A percentile compares a stretch with the other conserved stretches of the same genome.
Conservation (phyloP, 495 filamentous ascomycete species). For the Tricharina praecox region DNA sequence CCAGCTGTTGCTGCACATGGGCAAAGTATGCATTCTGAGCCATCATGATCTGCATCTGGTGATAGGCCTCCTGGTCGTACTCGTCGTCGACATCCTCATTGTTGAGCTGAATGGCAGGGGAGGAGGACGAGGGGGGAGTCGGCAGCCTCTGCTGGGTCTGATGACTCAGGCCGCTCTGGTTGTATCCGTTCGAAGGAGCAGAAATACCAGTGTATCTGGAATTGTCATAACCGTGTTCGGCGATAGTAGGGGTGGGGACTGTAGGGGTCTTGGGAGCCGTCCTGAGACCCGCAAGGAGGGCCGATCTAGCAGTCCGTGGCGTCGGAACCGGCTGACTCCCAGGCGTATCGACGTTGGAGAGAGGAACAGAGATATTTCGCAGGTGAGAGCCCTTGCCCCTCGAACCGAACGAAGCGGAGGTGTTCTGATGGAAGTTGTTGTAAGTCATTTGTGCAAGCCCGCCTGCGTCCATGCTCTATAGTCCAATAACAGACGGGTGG, state of each 20-base stretch:
- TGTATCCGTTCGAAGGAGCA: neutral
- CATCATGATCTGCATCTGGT: conserved; percentile 3
- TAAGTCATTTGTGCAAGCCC: conserved; percentile 99
- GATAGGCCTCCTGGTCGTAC: neutral
- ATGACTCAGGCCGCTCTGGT: conserved; percentile 16
- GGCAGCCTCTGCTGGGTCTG: conserved; percentile 27
- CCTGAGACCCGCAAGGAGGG: conserved; percentile 80
- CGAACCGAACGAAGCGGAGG: conserved; percentile 39
- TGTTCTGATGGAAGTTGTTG: conserved; percentile 41
- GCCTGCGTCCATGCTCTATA: conserved; percentile 87
- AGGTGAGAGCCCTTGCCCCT: conserved; percentile 53
- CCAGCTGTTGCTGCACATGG: conserved; percentile 6
- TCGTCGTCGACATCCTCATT: conserved; percentile 4
- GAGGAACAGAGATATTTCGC: conserved; percentile 26
- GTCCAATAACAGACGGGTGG: conserved; percentile 17
- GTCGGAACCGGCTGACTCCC: conserved; percentile 35
- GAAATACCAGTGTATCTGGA: conserved; percentile 44
- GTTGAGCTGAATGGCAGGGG: conserved; percentile 18
- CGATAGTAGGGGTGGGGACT: conserved; percentile 36
- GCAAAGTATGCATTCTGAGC: conserved; percentile 4
- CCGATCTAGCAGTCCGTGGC: conserved; percentile 83
- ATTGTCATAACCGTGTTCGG: conserved; percentile 4
- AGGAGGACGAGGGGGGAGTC: conserved; percentile 21
- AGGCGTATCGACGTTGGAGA: conserved; percentile 16
- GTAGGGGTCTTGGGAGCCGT: conserved; percentile 78